Evolutionary conservation across 441 rosid species (phyloP), one percentile per base, ranked within the genome.

Genomic region (Cnidoscolus chayamansa): DNA sequence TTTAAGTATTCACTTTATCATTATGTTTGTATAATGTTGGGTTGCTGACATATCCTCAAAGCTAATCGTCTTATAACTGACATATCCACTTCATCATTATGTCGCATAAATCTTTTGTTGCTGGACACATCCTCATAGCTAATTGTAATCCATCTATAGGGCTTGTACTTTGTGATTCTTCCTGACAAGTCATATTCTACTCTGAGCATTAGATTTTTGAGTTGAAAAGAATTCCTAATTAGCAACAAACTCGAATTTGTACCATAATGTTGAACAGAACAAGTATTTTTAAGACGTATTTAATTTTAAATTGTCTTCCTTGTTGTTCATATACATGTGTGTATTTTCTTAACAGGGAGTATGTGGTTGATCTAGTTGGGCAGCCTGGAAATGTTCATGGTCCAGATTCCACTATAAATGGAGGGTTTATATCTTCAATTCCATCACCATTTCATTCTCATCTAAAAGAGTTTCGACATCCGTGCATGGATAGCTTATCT

Each of bases 301-400:
- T 61, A 7, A 11, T 65, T 20, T 48, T 35, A 17, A 55, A 1
- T 25, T 10, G 15, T 59, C 10, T 57, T 30, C 71, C 40, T 55
- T 65, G 32, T 65, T 75, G 16, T 40, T 76, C 1, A 72, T 47
- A 40, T 47, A 68, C 35, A 20, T 64, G 62, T 51, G 70, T 66
- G 11, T 37, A 16, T 77, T 72, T 25, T 81, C 67, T 82, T 74
- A 49, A 51, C 88, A 94, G 99, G 90, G 99, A 94, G 74, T 94
- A 89, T 73, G 99, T 94, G 47, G 99, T 94, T 76, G 99, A 92
- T 82, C 93, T 94, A 37, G 89, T 94, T 16, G 94, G 98, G 67
- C 86, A 88, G 75, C 99, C 99, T 32, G 99, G 99, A 80, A 87
- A 88, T 74, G 71, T 94, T 48, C 94, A 87, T 20, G 88, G 93